Conservation (phyloP, 2,329 filamentous ascomycete species). For the Chrysosporium queenslandicum region DNA sequence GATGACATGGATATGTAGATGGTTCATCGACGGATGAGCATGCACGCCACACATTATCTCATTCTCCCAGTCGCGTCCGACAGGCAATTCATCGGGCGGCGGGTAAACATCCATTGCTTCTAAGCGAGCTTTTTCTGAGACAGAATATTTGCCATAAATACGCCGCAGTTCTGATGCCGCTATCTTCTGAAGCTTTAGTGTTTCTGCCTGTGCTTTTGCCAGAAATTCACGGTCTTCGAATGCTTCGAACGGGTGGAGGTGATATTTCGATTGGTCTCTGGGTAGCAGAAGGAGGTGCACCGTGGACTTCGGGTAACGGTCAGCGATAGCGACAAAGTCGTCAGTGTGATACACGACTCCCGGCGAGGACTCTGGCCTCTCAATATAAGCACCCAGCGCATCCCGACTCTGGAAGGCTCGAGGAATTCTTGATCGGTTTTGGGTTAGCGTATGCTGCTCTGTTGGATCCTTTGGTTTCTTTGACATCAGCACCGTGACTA, state of each 20-base stretch:
- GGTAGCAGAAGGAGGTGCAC: constrained; percentile 85
- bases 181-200: constrained; percentile 50
- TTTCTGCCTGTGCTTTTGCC: constrained; percentile 50
- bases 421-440: background rate
- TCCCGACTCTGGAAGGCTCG: constrained; percentile 43
- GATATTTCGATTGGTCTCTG: constrained; percentile 51
- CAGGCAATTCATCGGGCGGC: constrained; percentile 47
- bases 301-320: constrained; percentile 74
- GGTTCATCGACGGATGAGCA: constrained; percentile 80
- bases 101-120: constrained; percentile 52
- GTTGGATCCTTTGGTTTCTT: constrained; percentile 36
- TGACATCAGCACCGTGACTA: constrained; percentile 48
- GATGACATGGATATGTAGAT: constrained; percentile 82
- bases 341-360: constrained; percentile 56
- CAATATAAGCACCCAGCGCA: constrained; percentile 57
- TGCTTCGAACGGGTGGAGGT: constrained; percentile 65
- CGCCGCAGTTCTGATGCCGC: constrained; percentile 67
- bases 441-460: background rate
- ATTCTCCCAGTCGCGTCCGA: constrained; percentile 64
- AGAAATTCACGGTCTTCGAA: constrained; percentile 64
- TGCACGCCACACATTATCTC: constrained; percentile 75
- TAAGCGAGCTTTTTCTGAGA: constrained; percentile 52
- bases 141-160: constrained; percentile 54
- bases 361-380: constrained; percentile 47
- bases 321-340: constrained; percentile 67